Base-by-base conservation (phyloP, 768 basidiomycete species). In the Auricularia sp. region DNA sequence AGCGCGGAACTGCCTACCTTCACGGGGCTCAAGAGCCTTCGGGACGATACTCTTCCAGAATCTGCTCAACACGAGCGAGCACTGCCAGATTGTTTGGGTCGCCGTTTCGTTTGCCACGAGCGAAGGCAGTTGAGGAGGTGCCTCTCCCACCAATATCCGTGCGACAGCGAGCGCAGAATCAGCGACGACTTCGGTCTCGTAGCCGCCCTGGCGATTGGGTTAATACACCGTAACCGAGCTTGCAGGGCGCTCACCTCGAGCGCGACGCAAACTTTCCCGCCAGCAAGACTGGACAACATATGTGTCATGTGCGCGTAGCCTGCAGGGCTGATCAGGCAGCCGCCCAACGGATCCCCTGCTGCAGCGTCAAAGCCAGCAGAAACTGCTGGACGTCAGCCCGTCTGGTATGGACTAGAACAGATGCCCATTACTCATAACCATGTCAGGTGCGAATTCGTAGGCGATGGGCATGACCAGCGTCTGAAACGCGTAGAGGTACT, bases 231-330 rank as follows among this genome's bases (percentile, higher is more conserved):
- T 18, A 43, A 39, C 36, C 42, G 43, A 36, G 23, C 39, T 34
- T 14, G 36, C 43, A 42, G 2, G 60, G 61, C 33, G 5, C 77
- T 60, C 64, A 96, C 96, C 84, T 99, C 97, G 51, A 99, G 83
- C 1, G 93, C 95, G 36, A 96, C 93, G 11, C 96, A 91, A 16
- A 99, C 70, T 70, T 86, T 90, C 2, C 97, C 97, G 7, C 84
- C 83, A 29, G 96, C 96, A 18, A 99, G 79, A 23, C 88, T 85
- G 47, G 87, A 84, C 8, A 99, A 80, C 93, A 99, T 96, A 71
- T 98, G 91, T 5, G 97, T 97, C 95, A 99, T 98, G 70, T 98
- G 97, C 0, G 93, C 93, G 73, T 93, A 99, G 3, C 95, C 97
- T 18, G 86, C 83, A 0, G 97, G 97, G 3, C 91, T 83, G 66